Percentiles rank a stretch among this genome's conserved stretches.
Evolutionary conservation across 352 stramenopile genomes (phyloP).

Genomic region (Phytophthora europaea): DNA sequence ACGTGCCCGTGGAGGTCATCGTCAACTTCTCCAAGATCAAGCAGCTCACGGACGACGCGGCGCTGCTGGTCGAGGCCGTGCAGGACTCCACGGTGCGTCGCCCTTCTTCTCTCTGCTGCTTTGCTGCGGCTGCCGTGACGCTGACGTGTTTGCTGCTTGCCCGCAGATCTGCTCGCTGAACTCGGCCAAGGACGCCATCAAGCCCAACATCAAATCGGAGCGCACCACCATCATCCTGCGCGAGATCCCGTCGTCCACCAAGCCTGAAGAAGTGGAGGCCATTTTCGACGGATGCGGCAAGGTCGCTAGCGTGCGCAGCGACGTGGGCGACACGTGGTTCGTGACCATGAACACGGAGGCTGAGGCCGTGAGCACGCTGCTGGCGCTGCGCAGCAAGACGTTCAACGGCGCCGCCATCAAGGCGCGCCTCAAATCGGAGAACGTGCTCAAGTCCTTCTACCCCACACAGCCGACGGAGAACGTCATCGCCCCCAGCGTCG

Average conservation of each 20-base stretch:
- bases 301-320: slow-evolving; percentile 88
- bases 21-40: slow-evolving; percentile 90
- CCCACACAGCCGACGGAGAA: slow-evolving; percentile 76
- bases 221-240: slow-evolving; percentile 95
- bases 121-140: neutral
- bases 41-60: slow-evolving; percentile 74
- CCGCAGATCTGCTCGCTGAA: slow-evolving; percentile 78
- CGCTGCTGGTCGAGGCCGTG: slow-evolving; percentile 77
- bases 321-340: slow-evolving; percentile 96
- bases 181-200: slow-evolving; percentile 88
- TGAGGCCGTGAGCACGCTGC: slow-evolving; percentile 86
- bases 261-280: slow-evolving; percentile 86
- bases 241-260: slow-evolving; percentile 91
- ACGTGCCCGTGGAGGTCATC: slow-evolving; percentile 86
- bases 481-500: slow-evolving; percentile 46
- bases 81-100: slow-evolving; percentile 68
- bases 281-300: slow-evolving; percentile 87
- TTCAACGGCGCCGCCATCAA: slow-evolving; percentile 93
- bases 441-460: slow-evolving; percentile 93
- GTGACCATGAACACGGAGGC: slow-evolving; percentile 92
- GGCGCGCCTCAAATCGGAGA: slow-evolving; percentile 94
- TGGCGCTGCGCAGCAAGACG: slow-evolving; percentile 90
- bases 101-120: neutral
- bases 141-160: neutral
- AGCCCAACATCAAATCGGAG: slow-evolving; percentile 94